A percentile compares a stretch with the other conserved stretches of the same genome.
Conservation (phyloP, 495 filamentous ascomycete genomes). For the Lichenothelia convexa region DNA sequence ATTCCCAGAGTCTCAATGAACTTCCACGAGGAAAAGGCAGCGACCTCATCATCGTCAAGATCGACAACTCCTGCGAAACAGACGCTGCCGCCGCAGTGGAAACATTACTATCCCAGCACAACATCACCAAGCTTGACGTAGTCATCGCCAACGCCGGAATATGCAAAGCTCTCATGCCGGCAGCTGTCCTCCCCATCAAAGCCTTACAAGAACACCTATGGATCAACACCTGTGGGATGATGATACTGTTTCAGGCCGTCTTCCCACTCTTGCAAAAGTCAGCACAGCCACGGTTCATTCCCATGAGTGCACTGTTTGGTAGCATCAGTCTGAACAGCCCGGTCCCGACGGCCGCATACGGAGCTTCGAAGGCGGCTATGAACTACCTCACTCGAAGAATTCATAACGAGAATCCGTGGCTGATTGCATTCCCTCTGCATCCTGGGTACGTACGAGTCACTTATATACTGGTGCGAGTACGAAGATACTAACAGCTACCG, state of each 20-base stretch:
- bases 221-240: slow-evolving; percentile 21
- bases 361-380: slow-evolving; percentile 22
- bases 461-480: not conserved
- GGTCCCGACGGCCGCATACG: slow-evolving; percentile 17
- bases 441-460: slow-evolving; percentile 17
- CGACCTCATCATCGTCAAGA: slow-evolving; percentile 23
- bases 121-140: slow-evolving; percentile 27
- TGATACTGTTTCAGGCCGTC: slow-evolving; percentile 25
- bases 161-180: slow-evolving; percentile 6
- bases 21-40: slow-evolving; percentile 19
- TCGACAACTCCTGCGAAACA: slow-evolving; percentile 21
- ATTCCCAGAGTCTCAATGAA: slow-evolving; percentile 13
- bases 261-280: slow-evolving; percentile 18
- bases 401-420: slow-evolving; percentile 19
- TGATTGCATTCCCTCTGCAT: slow-evolving; percentile 19
- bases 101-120: slow-evolving; percentile 12
- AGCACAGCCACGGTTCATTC: slow-evolving; percentile 19
- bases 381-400: slow-evolving; percentile 25
- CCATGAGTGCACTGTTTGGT: slow-evolving; percentile 18
- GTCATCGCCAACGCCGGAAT: slow-evolving; percentile 34
- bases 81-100: slow-evolving; percentile 16
- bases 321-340: slow-evolving; percentile 15
- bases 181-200: slow-evolving; percentile 11
- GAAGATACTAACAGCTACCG: not conserved
- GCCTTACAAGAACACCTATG: slow-evolving; percentile 21